Percentiles rank a stretch among this genome's conserved stretches.
Evolutionary conservation across 129 eudicot species (phyloP).

Genomic region (Tagetes patula): DNA sequence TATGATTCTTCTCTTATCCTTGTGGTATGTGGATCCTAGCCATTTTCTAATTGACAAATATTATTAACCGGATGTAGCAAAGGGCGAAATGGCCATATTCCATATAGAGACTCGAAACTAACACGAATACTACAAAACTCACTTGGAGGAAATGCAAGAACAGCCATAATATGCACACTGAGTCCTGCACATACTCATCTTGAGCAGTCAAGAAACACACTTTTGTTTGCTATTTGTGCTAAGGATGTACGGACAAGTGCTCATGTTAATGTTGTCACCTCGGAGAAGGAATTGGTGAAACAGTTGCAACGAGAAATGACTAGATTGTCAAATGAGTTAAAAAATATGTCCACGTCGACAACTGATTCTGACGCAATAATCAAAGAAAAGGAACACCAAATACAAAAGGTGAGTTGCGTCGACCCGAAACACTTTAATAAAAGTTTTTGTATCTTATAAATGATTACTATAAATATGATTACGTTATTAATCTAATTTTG

Average conservation of each 20-base stretch:
- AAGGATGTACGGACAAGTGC: conserved; percentile 83
- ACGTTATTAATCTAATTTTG: neutral
- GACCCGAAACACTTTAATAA: neutral
- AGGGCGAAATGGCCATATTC: conserved; percentile 71
- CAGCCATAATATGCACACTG: conserved; percentile 90
- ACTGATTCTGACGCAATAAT: conserved; percentile 34
- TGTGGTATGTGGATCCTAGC: neutral
- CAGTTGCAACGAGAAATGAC: conserved; percentile 68
- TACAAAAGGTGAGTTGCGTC: conserved; percentile 54
- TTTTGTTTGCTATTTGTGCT: conserved; percentile 83
- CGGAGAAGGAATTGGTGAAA: conserved; percentile 85
- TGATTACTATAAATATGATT: neutral
- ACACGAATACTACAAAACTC: conserved; percentile 92
- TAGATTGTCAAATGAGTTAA: conserved; percentile 63
- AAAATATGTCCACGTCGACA: conserved; percentile 39
- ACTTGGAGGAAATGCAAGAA: conserved; percentile 92
- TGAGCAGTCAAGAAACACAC: conserved; percentile 96
- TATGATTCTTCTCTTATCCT: neutral
- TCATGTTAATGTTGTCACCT: conserved; percentile 82
- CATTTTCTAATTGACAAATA: neutral
- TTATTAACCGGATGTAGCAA: conserved; percentile 51
- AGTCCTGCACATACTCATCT: conserved; percentile 87
- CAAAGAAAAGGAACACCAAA: conserved; percentile 69
- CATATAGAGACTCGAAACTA: conserved; percentile 94
- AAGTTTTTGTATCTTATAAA: neutral